Evolutionary conservation across 1,139 yeast species (phyloP).

Genomic region (Debaryomyces sp.): DNA sequence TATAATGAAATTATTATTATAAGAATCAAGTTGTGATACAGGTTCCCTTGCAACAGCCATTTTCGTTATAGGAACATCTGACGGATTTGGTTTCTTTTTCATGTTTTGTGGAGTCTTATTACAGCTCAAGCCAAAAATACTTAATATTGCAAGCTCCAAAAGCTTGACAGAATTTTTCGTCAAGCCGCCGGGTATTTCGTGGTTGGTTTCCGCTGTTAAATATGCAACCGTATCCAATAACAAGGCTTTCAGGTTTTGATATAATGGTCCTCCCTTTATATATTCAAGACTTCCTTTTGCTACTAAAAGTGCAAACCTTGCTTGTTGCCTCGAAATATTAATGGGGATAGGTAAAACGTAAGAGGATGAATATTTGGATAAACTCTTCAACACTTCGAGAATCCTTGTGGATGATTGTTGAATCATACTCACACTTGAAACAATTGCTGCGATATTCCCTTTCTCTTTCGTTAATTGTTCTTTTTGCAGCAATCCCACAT

Average conservation of each 20-base stretch:
- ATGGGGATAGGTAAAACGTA: slow-evolving; percentile 64
- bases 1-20: slow-evolving; percentile 7
- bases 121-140: slow-evolving; percentile 45
- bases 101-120: slow-evolving; percentile 16
- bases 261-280: slow-evolving; percentile 79
- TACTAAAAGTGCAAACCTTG: slow-evolving; percentile 68
- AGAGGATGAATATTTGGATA: slow-evolving; percentile 45
- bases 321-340: slow-evolving; percentile 68
- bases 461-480: slow-evolving; percentile 36
- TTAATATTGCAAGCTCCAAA: slow-evolving; percentile 59
- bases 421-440: slow-evolving; percentile 56
- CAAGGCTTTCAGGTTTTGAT: slow-evolving; percentile 65
- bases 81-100: slow-evolving; percentile 21
- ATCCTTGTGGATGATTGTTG: slow-evolving; percentile 77
- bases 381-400: slow-evolving; percentile 57
- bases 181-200: slow-evolving; percentile 61
- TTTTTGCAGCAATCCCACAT: slow-evolving; percentile 47
- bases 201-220: slow-evolving; percentile 51
- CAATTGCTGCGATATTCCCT: slow-evolving; percentile 28
- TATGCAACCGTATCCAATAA: slow-evolving; percentile 52
- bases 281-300: slow-evolving; percentile 83
- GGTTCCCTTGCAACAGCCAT: slow-evolving; percentile 29
- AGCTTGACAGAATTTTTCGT: slow-evolving; percentile 58
- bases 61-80: slow-evolving; percentile 26
- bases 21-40: not conserved